These are phyloP conservation scores for Thelonectria olida DNA, from an alignment of 2,329 filamentous ascomycete species.

Conservation along the genomic window DNA sequence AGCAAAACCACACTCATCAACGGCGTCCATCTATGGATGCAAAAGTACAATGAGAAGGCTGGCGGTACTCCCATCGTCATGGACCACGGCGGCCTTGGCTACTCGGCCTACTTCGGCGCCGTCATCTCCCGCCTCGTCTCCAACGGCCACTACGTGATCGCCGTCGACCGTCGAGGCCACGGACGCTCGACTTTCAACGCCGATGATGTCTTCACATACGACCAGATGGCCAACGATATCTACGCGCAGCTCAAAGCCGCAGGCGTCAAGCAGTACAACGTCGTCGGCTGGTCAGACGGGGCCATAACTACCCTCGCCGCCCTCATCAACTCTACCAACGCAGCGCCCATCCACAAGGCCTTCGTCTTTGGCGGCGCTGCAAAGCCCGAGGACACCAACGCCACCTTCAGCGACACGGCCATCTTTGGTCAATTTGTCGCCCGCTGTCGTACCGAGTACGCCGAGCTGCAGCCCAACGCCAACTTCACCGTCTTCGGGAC, in stretches of 20 bases:
- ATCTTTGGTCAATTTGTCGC: slow-evolving; percentile 48
- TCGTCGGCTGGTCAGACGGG: slow-evolving; percentile 54
- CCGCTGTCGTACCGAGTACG: slow-evolving; percentile 49
- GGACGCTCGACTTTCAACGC: slow-evolving; percentile 50
- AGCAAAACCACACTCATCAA: slow-evolving; percentile 43
- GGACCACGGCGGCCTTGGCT: slow-evolving; percentile 52
- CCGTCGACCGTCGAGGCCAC: slow-evolving; percentile 52
- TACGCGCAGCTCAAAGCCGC: slow-evolving; percentile 42
- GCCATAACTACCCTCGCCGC: slow-evolving; percentile 49
- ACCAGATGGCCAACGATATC: slow-evolving; percentile 49
- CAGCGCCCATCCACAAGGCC: slow-evolving; percentile 47
- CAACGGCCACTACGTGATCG: slow-evolving; percentile 49
- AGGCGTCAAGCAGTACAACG: slow-evolving; percentile 43
- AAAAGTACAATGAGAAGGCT: slow-evolving; percentile 50
- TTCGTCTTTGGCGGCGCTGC: slow-evolving; percentile 51
- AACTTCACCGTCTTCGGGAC: slow-evolving; percentile 48
- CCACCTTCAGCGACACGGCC: slow-evolving; percentile 43
- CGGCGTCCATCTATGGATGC: slow-evolving; percentile 51
- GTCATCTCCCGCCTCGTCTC: slow-evolving; percentile 47
- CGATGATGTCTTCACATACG: slow-evolving; percentile 49
- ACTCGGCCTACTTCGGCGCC: slow-evolving; percentile 51
- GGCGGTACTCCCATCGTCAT: slow-evolving; percentile 48
- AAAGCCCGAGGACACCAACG: slow-evolving; percentile 46
- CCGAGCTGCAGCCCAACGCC: slow-evolving; percentile 45
- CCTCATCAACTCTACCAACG: slow-evolving; percentile 44